phyloP scores from a whole-genome alignment of 441 rosid species.

The Pelargonium fulgidum region DNA sequence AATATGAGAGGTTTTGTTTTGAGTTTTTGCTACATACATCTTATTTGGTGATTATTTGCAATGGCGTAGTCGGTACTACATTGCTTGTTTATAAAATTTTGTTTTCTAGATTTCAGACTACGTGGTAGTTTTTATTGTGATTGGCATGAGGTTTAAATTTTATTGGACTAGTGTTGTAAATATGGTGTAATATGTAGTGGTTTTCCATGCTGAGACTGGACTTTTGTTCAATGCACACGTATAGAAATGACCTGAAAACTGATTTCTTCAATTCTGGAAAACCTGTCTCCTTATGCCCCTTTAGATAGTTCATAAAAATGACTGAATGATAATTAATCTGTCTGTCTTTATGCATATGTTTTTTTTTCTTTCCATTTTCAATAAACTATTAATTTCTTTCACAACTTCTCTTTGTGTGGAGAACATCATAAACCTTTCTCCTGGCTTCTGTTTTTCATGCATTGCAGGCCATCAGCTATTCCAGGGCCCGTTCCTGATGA shows the following conservation, averaged over 20 bases:
- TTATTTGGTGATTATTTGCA: constrained; percentile 15
- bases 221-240: background rate
- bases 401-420: background rate
- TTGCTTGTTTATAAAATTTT: constrained; percentile 9
- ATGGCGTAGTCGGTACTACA: constrained; percentile 17
- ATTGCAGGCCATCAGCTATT: constrained; percentile 78
- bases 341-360: background rate
- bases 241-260: background rate
- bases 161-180: constrained; percentile 2
- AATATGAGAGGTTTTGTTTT: constrained; percentile 55
- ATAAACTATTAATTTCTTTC: background rate
- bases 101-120: constrained; percentile 12
- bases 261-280: background rate
- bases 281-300: background rate
- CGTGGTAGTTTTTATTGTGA: background rate
- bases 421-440: constrained; percentile 9
- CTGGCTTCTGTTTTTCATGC: constrained; percentile 13
- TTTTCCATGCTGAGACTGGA: background rate
- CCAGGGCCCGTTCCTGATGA: constrained; percentile 96
- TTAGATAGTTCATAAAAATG: background rate
- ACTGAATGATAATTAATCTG: background rate
- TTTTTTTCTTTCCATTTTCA: background rate
- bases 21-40: constrained; percentile 20
- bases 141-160: background rate
- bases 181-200: background rate